Percentiles rank a stretch among this genome's conserved stretches.
These are phyloP conservation scores for Aspergillus conjunctus DNA, from an alignment of 495 filamentous ascomycete genomes.

Conservation along the genomic window DNA sequence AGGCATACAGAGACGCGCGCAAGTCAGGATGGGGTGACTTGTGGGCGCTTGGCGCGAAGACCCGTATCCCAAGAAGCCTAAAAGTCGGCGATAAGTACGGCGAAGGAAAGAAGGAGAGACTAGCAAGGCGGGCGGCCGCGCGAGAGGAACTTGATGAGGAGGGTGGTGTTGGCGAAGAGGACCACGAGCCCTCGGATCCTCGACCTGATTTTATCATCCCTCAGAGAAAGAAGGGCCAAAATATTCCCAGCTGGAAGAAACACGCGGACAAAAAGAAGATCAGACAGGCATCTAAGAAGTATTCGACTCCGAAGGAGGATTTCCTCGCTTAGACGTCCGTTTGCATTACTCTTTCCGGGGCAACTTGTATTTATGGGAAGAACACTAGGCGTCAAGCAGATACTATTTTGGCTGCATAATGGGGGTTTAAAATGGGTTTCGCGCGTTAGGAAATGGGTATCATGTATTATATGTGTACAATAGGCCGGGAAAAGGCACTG, in stretches of 20 bases:
- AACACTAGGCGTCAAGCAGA: not conserved
- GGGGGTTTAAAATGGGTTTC: not conserved
- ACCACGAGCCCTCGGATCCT: conserved; percentile 39
- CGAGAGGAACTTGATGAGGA: conserved; percentile 37
- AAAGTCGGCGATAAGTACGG: conserved; percentile 63
- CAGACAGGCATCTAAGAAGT: conserved; percentile 45
- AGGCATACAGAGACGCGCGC: conserved; percentile 86
- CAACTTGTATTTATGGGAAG: conserved; percentile 1
- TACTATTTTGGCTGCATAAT: not conserved
- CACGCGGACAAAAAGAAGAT: conserved; percentile 46
- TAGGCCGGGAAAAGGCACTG: conserved; percentile 12
- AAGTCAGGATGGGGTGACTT: conserved; percentile 92
- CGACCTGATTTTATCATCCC: conserved; percentile 27
- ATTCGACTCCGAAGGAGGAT: conserved; percentile 26
- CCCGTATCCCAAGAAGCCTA: conserved; percentile 61
- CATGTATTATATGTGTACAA: conserved; percentile 29
- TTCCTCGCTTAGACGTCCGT: conserved; percentile 19
- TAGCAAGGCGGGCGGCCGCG: conserved; percentile 38
- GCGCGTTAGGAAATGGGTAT: not conserved
- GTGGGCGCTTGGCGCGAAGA: conserved; percentile 95
- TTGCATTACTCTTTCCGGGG: conserved; percentile 1
- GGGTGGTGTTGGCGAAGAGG: conserved; percentile 24
- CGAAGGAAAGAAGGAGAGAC: conserved; percentile 54
- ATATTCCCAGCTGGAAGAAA: conserved; percentile 52
- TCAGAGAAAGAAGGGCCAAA: conserved; percentile 42